Evolutionary conservation across 2,329 filamentous ascomycete genomes (phyloP).

Genomic region (Lasiodiplodia sp.): DNA sequence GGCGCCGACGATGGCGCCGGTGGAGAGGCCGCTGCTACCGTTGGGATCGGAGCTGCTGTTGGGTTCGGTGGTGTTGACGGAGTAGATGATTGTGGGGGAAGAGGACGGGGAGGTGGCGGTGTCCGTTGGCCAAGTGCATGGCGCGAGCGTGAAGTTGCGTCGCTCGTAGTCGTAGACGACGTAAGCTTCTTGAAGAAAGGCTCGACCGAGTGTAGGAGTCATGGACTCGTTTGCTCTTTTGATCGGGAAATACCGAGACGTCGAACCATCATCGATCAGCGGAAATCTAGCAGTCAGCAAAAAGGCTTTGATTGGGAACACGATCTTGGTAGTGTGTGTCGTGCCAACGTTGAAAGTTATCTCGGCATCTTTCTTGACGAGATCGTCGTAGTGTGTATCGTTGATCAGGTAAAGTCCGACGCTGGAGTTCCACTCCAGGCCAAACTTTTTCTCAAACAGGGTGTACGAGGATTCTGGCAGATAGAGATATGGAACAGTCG

Average conservation of each 20-base stretch:
- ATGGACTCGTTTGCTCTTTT: conserved; percentile 39
- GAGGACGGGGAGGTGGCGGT: neutral
- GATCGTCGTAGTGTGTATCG: conserved; percentile 34
- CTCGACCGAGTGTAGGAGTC: conserved; percentile 42
- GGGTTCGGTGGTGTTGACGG: neutral
- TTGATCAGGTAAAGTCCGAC: conserved; percentile 43
- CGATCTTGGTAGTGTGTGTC: neutral
- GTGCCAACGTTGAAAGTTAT: neutral
- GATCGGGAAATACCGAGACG: conserved; percentile 43
- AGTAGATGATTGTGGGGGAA: neutral
- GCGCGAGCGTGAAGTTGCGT: conserved; percentile 45
- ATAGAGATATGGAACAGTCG: conserved; percentile 44
- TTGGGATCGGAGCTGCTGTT: neutral
- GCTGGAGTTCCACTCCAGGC: conserved; percentile 39
- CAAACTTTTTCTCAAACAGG: conserved; percentile 44
- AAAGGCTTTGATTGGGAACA: conserved; percentile 35
- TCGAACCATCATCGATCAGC: neutral
- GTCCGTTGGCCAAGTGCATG: conserved; percentile 11
- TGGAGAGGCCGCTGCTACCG: conserved; percentile 33
- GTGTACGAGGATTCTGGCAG: conserved; percentile 43
- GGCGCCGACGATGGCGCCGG: conserved; percentile 44
- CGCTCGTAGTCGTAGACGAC: conserved; percentile 43
- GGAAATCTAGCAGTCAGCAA: conserved; percentile 36
- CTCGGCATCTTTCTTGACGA: neutral
- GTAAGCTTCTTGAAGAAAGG: conserved; percentile 48